Evolutionary conservation across 2,329 filamentous ascomycete genomes (phyloP).

Genomic region (Aureobasidium sp.): DNA sequence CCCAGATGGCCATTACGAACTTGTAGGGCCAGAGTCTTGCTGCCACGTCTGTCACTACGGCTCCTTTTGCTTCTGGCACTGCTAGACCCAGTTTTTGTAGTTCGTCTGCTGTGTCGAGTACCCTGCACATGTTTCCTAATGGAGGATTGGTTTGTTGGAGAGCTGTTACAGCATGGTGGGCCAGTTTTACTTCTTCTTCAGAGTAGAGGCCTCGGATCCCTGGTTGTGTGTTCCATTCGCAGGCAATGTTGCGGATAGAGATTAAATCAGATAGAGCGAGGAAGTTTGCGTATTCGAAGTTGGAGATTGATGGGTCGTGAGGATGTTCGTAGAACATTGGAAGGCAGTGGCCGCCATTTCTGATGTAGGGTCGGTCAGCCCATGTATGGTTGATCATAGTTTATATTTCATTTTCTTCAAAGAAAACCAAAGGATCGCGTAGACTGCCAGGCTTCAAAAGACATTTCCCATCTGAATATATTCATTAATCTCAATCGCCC

Average conservation of each 20-base stretch:
- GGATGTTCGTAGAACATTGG: slow-evolving; percentile 57
- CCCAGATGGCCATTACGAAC: slow-evolving; percentile 65
- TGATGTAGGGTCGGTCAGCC: not conserved
- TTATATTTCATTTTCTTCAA: no score
- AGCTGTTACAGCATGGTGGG: slow-evolving; percentile 43
- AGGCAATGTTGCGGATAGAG: slow-evolving; percentile 51
- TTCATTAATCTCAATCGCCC: no score
- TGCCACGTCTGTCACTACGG: slow-evolving; percentile 57
- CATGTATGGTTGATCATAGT: no score
- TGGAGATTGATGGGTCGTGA: slow-evolving; percentile 50
- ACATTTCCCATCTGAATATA: no score
- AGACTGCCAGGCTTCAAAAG: no score
- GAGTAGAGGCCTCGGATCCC: slow-evolving; percentile 61
- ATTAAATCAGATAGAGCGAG: slow-evolving; percentile 53
- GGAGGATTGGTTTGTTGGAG: slow-evolving; percentile 50
- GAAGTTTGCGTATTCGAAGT: slow-evolving; percentile 68
- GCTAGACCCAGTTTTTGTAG: slow-evolving; percentile 48
- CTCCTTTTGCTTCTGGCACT: slow-evolving; percentile 50
- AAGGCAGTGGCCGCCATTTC: slow-evolving; percentile 60
- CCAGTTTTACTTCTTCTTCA: slow-evolving; percentile 47
- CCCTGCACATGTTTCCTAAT: slow-evolving; percentile 40
- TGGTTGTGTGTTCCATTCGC: slow-evolving; percentile 59
- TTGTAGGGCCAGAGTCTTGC: slow-evolving; percentile 79
- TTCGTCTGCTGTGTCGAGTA: slow-evolving; percentile 36
- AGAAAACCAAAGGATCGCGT: no score